Percentiles rank a stretch among this genome's conserved stretches.
Evolutionary conservation across 2,329 filamentous ascomycete genomes (phyloP).

Genomic region (Metarhizium rileyi): DNA sequence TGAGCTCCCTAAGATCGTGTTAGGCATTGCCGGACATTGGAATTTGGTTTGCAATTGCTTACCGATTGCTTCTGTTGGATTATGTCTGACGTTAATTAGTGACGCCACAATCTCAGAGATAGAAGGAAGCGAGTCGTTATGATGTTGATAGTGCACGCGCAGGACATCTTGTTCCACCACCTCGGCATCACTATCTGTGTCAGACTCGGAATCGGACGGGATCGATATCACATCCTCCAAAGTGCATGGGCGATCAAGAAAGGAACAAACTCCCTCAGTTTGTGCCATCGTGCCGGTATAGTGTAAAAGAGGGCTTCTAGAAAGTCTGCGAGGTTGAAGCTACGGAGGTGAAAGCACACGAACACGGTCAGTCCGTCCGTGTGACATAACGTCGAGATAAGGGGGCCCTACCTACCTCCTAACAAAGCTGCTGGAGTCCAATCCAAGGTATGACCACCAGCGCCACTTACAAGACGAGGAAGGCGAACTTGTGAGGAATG

Average conservation of each 20-base stretch:
- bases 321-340: not conserved
- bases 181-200: not conserved
- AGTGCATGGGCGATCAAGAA: not conserved
- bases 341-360: not conserved
- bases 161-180: not conserved
- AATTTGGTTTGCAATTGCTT: not conserved
- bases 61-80: not conserved
- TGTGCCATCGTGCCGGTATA: not conserved
- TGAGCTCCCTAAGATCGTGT: not conserved
- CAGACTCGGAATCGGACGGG: conserved; percentile 1
- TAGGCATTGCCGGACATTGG: not conserved
- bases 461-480: not conserved
- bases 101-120: conserved; percentile 1
- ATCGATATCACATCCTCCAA: conserved; percentile 1
- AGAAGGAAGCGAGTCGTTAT: conserved; percentile 1
- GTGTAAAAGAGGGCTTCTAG: not conserved
- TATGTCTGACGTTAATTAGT: not conserved
- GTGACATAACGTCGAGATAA: not conserved
- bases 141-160: not conserved
- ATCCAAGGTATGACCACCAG: not conserved
- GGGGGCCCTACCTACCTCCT: not conserved
- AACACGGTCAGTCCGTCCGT: not conserved
- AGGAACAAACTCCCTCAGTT: not conserved
- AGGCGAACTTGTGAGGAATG: not conserved
- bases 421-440: not conserved